Base-by-base conservation (phyloP, 2,329 filamentous ascomycete genomes). In the Aspergillus eucalypticola region DNA sequence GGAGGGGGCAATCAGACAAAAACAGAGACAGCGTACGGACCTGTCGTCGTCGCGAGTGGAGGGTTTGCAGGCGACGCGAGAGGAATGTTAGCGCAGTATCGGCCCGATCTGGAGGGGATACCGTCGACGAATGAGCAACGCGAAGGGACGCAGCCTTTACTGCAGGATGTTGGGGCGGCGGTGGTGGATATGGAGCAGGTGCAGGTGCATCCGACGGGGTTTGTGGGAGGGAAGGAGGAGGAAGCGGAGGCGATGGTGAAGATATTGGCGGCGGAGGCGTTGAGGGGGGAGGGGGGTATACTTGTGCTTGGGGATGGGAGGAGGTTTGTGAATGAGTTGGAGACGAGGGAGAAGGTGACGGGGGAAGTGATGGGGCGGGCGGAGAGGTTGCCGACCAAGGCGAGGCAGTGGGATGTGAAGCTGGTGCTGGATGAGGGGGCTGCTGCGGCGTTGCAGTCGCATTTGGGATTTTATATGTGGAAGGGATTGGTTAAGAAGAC, bases 161-260 rank as follows among this genome's bases (percentile, higher is more conserved):
- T 82, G 5, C 75, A 73, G 1, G 68, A 61, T 2, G 54, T 78
- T 0, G 79, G 79, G 0, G 79, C 78, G 0, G 70, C 75, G 38
- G 56, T 81, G 11, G 59, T 80, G 2, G 79, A 82, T 62, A 82
- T 82, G 79, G 75, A 79, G 0, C 66, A 73, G 17, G 85, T 89
- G 2, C 87, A 89, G 70, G 79, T 89, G 4, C 87, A 89, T 64
- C 86, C 87, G 2, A 88, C 86, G 0, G 85, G 85, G 0, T 89
- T 89, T 66, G 76, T 89, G 5, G 85, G 88, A 63, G 81, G 82
- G 10, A 5, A 5, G 2, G 32, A 15, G 0, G 75, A 78, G 1
- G 77, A 79, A 32, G 73, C 77, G 0, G 65, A 64, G 0, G 78
- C 79, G 0, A 72, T 73, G 35, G 80, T 86, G 51, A 89, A 89